Evolutionary conservation across 2,329 filamentous ascomycete genomes (phyloP), one percentile per base, ranked within the genome.

Genomic region (Pyrenophora seminiperda): DNA sequence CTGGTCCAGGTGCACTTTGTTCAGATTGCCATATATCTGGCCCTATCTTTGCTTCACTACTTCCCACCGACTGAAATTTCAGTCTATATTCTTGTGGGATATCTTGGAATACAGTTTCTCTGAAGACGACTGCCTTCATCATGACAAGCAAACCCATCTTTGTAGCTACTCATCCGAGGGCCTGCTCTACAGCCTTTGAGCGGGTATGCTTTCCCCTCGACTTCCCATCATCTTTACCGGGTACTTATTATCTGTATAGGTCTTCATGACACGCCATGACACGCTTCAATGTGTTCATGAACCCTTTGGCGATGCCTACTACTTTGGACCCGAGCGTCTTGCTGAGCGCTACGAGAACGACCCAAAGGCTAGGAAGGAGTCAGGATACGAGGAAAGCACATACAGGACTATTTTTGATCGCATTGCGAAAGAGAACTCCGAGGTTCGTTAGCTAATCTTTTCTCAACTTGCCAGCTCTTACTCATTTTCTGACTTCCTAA

Each of bases 121-220:
- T 49, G 37, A 11, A 49, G 27, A 54, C 45, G 43, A 52, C 19
- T 50, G 33, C 47, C 31, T n/a, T 33, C 48, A 67, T 17, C 10
- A 92, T 91, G 88, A 85, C 87, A 62, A 81, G 77, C 73, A 94
- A 86, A 70, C 88, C 90, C 31, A 90, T 97, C 73, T 97, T 97
- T 73, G 86, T 94, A 67, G 91, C 88, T 50, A 97, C 94, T 65
- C 93, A 97, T 76, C 94, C 94, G 29, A 83, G 94, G 75, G 91
- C 93, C 59, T 97, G 92, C 79, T 97, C 92, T 49, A 97, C 94
- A 40, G 94, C 94, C 22, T 99, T 97, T 77, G 94, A 99, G 80
- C 83, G 93, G 75, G 93, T 95, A 80, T 69, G 81, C 31, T 36
- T 29, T 24, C 48, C 41, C 31, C 36, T 55, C 17, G 32, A 44